A percentile compares a stretch with the other conserved stretches of the same genome.
Conservation (phyloP, 768 basidiomycete genomes). For the Boletus coccyginus region DNA sequence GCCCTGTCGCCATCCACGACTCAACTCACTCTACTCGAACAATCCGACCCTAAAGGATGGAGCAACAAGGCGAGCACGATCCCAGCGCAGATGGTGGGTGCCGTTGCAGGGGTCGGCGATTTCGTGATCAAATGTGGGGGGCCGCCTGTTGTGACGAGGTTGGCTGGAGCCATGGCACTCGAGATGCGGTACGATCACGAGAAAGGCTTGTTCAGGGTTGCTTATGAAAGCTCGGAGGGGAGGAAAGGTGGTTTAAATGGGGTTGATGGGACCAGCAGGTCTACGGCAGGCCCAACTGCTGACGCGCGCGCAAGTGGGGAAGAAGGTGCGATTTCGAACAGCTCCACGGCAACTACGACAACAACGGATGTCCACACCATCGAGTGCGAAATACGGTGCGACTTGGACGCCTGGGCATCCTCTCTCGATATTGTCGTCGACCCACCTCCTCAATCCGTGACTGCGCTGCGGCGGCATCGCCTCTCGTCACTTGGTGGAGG, state of each 20-base stretch:
- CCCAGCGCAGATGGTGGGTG: slow-evolving; percentile 89
- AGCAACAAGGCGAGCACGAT: slow-evolving; percentile 86
- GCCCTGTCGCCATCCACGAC: slow-evolving; percentile 93
- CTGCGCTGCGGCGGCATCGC: slow-evolving; percentile 82
- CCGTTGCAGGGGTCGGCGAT: slow-evolving; percentile 89
- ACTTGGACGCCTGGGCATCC: slow-evolving; percentile 83
- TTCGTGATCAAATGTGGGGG: slow-evolving; percentile 95
- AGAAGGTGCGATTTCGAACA: slow-evolving; percentile 1
- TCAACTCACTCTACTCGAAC: slow-evolving; percentile 88
- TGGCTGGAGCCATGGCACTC: slow-evolving; percentile 73
- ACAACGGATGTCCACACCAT: slow-evolving; percentile 47
- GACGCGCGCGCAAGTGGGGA: slow-evolving; percentile 18
- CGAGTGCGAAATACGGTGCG: slow-evolving; percentile 90
- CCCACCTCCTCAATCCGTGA: slow-evolving; percentile 82
- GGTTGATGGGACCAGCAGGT: slow-evolving; percentile 16
- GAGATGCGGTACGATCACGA: slow-evolving; percentile 87
- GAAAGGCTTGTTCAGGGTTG: slow-evolving; percentile 72
- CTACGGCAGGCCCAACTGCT: background rate
- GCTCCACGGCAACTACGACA: background rate
- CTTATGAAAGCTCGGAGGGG: slow-evolving; percentile 70
- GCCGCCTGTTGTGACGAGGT: slow-evolving; percentile 84
- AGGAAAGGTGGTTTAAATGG: slow-evolving; percentile 37
- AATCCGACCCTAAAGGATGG: slow-evolving; percentile 98
- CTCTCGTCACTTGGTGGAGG: slow-evolving; percentile 88
- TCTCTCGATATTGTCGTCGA: slow-evolving; percentile 89